Percentiles rank a stretch among this genome's conserved stretches.
Evolutionary conservation across 1,139 yeast genomes (phyloP).

Genomic region (Hansenula sp.): DNA sequence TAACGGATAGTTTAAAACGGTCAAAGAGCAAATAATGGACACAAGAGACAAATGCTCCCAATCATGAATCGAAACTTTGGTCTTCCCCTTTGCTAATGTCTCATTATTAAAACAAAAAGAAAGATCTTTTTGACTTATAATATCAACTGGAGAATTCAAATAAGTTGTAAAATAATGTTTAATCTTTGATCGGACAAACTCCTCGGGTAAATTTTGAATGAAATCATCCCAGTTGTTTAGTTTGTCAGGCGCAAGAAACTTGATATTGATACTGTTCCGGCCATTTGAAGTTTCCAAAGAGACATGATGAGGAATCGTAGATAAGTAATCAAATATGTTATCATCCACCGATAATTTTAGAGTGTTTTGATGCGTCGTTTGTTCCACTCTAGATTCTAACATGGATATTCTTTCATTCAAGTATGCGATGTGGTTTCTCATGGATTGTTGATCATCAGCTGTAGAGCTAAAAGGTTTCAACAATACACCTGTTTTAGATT

Average conservation of each 20-base stretch:
- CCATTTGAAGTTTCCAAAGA: not conserved
- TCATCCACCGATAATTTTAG: not conserved
- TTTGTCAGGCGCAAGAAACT: not conserved
- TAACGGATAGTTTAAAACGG: slow-evolving; percentile 14
- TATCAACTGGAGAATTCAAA: not conserved
- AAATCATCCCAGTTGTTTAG: not conserved
- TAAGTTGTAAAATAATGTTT: not conserved
- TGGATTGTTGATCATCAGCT: not conserved
- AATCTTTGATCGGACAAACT: not conserved
- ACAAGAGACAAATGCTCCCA: slow-evolving; percentile 16
- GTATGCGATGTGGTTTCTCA: not conserved
- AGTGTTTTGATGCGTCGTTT: not conserved
- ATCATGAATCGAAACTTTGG: slow-evolving; percentile 2
- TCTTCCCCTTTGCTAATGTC: not conserved
- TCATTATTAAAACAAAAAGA: not conserved
- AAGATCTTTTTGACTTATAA: not conserved
- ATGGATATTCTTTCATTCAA: not conserved
- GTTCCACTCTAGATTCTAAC: not conserved
- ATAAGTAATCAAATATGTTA: not conserved
- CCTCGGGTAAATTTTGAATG: not conserved
- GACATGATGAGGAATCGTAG: not conserved
- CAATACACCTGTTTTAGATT: not conserved
- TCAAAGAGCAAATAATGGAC: slow-evolving; percentile 13
- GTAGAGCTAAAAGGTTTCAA: not conserved
- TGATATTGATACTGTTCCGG: not conserved